Base-by-base conservation (phyloP, 805 yeast species). In the Hanseniaspora clermontiae region DNA sequence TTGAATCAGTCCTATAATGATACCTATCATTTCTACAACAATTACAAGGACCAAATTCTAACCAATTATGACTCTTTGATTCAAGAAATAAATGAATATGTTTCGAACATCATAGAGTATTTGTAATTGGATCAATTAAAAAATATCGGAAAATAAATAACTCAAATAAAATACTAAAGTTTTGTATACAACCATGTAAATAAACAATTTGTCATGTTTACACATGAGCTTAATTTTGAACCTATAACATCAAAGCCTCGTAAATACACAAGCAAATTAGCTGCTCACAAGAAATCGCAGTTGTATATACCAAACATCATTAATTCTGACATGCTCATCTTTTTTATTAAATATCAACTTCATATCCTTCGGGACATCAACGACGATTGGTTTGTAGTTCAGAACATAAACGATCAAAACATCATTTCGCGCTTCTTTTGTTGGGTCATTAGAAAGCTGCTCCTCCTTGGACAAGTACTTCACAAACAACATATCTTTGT, bases 1-100 rank as follows among this genome's bases (percentile, higher is more conserved):
- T 15, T 51, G 29, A 34, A 24, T 10, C n/a, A 43, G n/a, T 32
- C 45, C 14, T 17, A 43, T 6, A 39, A 51, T 24, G 46, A 51
- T 3, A n/a, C 20, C 5, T 34, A 39, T 9, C 15, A 38, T 11
- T 12, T 9, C 14, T 51, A 43, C 20, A 38, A 36, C 10, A 20
- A n/a, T 1, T 53, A 53, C 31, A 53, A 53, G 24, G 51, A 45
- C 7, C 46, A 53, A 15, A 46, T 53, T 5, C 29, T 53, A 14
- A 12, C 27, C 6, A 42, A 40, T 20, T 53, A 53, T 39, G 57
- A 53, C 34, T n/a, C 34, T 15, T 38, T 53, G 51, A 53, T 45
- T 32, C 51, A 53, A 29, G 57, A 53, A 20, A 53, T 53, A 32
- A 53, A 53, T 19, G 51, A 53, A 3, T 53, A 53, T 53, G 51